Evolutionary conservation across 2,329 filamentous ascomycete species (phyloP).

Genomic region (Penicillium vulpinum): DNA sequence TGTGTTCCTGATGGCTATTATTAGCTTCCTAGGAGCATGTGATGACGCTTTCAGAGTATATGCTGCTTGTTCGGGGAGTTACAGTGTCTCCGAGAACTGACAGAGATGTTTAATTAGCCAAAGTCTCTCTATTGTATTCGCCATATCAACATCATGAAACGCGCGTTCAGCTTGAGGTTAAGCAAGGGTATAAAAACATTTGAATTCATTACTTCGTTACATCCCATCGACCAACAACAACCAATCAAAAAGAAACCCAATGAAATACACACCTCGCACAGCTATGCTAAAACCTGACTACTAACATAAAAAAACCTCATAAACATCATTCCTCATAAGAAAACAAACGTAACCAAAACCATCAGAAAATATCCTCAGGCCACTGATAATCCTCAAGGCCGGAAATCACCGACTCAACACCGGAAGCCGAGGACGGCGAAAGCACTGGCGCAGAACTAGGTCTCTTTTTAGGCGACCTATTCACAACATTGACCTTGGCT

Average conservation of each 20-base stretch:
- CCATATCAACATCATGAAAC: no score
- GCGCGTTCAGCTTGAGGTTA: background rate
- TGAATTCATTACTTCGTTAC: slow-evolving; percentile 23
- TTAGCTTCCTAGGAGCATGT: no score
- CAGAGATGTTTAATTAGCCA: no score
- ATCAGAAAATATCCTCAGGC: slow-evolving; percentile 48
- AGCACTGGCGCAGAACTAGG: slow-evolving; percentile 9
- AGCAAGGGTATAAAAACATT: slow-evolving; percentile 18
- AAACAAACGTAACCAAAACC: background rate
- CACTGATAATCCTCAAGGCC: slow-evolving; percentile 39
- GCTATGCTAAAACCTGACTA: background rate
- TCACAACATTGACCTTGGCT: slow-evolving; percentile 28
- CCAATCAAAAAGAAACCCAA: background rate
- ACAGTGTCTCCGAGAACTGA: no score
- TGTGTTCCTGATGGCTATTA: no score
- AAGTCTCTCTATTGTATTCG: no score
- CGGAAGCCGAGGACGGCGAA: slow-evolving; percentile 6
- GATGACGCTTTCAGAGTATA: background rate
- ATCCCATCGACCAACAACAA: slow-evolving; percentile 8
- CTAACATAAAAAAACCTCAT: background rate
- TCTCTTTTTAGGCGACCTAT: slow-evolving; percentile 25
- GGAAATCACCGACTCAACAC: slow-evolving; percentile 7
- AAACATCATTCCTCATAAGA: background rate
- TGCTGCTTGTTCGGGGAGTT: no score
- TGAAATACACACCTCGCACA: background rate